Base-by-base conservation (phyloP, 805 yeast genomes). In the Candida cerambycidarum region DNA sequence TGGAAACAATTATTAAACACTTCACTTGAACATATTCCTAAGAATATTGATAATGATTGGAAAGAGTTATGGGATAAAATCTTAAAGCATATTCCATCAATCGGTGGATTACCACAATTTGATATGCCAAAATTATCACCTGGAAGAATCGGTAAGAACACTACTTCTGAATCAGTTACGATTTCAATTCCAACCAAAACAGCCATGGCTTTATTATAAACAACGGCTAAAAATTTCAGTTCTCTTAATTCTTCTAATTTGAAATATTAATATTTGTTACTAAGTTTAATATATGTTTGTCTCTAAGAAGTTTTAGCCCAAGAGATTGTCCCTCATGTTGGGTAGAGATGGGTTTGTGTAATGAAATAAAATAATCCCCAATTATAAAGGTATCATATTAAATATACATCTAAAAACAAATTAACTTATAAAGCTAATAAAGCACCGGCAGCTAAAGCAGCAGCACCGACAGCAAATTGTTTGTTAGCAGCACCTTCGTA, bases 361-460 rank as follows among this genome's bases (percentile, higher is more conserved):
- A n/a, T n/a, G 23, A 21, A 8, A 21, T 8, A 21, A 33, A n/a
- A 11, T 18, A n/a, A n/a, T n/a, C n/a, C 25, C 13, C 32, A 8
- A 40, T 14, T 15, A 14, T 28, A 34, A 37, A 38, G 46, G 42
- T 43, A 43, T 43, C 46, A 43, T 43, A 43, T 43, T 43, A 40
- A 33, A 17, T 21, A 23, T 24, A 32, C 27, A 39, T 13, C 25
- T 29, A 28, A 19, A n/a, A 21, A 36, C 27, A 31, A 17, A 33
- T 19, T 38, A 32, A 38, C 48, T 45, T 45, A 45, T 38, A 43
- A 46, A 47, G 53, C 47, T 39, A 47, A 47, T 38, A 55, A 52
- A 45, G 56, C 50, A 59, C 58, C 55, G 23, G 55, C 59, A 45
- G 53, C 53, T 31, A 50, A 39, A 43, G 52, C 54, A 50, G 50